Evolutionary conservation across 2,329 filamentous ascomycete genomes (phyloP).

Genomic region (Zymoseptoria brevis): DNA sequence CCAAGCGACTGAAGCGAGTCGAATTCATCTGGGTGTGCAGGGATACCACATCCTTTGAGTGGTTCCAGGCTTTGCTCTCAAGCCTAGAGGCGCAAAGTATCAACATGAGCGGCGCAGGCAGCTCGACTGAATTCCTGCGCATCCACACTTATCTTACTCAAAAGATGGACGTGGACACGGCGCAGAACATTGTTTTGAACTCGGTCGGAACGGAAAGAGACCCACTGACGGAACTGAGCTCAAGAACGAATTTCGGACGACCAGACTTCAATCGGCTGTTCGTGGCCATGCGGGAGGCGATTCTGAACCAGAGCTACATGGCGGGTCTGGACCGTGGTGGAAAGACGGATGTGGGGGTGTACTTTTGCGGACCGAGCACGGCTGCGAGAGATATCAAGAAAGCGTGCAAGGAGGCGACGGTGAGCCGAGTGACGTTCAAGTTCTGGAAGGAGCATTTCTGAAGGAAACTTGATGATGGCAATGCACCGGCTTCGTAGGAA

Average conservation of each 20-base stretch:
- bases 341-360: conserved; percentile 85
- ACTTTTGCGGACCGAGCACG: conserved; percentile 87
- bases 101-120: conserved; percentile 48
- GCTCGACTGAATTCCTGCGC: conserved; percentile 74
- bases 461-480: neutral
- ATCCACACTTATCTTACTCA: conserved; percentile 98
- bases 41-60: conserved; percentile 92
- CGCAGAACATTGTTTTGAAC: conserved; percentile 95
- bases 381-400: conserved; percentile 75
- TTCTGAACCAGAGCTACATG: conserved; percentile 77
- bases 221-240: conserved; percentile 82
- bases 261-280: conserved; percentile 82
- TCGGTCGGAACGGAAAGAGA: conserved; percentile 81
- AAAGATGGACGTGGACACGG: conserved; percentile 80
- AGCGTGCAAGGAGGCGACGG: conserved; percentile 65
- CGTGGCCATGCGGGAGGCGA: conserved; percentile 76
- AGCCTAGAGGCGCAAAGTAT: conserved; percentile 82
- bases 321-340: conserved; percentile 60
- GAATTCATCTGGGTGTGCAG: conserved; percentile 99
- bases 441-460: conserved; percentile 95
- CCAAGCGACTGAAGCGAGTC: conserved; percentile 79
- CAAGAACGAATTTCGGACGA: conserved; percentile 87
- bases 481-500: neutral
- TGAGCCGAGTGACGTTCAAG: conserved; percentile 77
- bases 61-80: conserved; percentile 91